Evolutionary conservation across 805 yeast genomes (phyloP), one percentile per base, ranked within the genome.

Genomic region (Zygotorulaspora sp.): DNA sequence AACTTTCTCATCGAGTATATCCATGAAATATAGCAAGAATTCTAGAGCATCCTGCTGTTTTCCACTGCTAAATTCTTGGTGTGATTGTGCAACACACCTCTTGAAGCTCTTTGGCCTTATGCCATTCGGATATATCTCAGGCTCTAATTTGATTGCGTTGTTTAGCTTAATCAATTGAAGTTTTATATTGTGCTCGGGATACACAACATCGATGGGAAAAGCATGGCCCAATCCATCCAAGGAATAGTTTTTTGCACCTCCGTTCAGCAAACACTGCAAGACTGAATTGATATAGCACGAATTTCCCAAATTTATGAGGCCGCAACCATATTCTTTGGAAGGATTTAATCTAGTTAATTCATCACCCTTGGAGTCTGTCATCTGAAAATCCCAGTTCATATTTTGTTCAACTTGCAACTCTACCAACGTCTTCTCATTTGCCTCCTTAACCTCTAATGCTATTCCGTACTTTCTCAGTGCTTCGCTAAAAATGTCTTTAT

Each of bases 41-140:
- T 92, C 98, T 67, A 80, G 83, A 0, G 97, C 92, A 66, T 92
- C 99, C 60, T 92, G 98, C 57, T 92, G 99, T 49, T 79, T 77
- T 71, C 80, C 84, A 0, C 95, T 80, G 30, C 80, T 70, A 51
- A 92, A 92, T 53, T 92, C 98, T 12, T 70, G 69, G 58, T 92
- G 94, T 24, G 77, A 76, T 35, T 73, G 72, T 3, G 96, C 96
- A 36, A 92, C 68, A 17, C 87, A 65, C 6, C 75, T 66, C 58
- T 90, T 90, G 62, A 92, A 80, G 32, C 82, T 71, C 1, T 75
- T 67, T 0, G 96, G 96, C 36, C 77, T 74, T 13, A 92, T 71
- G 4, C 97, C 97, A 27, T 67, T 54, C 55, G 86, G 92, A 57
- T 79, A 85, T 30, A 70, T 70, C 4, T 65, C 55, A 0, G 66